phyloP scores from a whole-genome alignment of 495 filamentous ascomycete species.

The Neurospora cerealis region DNA sequence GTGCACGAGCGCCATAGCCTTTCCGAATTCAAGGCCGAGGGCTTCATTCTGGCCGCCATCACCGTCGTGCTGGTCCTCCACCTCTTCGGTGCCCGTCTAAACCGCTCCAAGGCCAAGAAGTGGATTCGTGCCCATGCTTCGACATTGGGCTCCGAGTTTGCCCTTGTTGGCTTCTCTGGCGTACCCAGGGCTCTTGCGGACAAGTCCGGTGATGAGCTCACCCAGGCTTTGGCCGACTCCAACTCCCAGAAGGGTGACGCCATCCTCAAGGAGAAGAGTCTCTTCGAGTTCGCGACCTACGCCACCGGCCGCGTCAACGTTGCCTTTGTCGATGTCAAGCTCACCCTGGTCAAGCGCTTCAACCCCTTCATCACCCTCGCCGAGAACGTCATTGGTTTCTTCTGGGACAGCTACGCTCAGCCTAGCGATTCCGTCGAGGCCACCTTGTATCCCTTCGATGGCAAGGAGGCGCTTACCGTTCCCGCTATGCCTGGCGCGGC shows the following conservation, averaged over 20 bases:
- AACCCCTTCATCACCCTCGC: conserved; percentile 68
- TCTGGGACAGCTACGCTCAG: conserved; percentile 59
- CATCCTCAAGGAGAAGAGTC: conserved; percentile 69
- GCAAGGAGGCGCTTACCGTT: conserved; percentile 67
- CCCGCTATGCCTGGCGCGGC: conserved; percentile 47
- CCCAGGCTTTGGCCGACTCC: conserved; percentile 18
- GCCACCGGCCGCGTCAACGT: conserved; percentile 92
- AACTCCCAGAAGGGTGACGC: conserved; percentile 40
- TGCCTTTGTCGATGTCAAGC: conserved; percentile 75
- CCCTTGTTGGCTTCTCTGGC: conserved; percentile 71
- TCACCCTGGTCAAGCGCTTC: conserved; percentile 79
- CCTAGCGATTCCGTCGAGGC: conserved; percentile 66
- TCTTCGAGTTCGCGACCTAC: conserved; percentile 77
- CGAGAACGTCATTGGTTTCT: conserved; percentile 60
- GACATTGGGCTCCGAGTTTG: conserved; percentile 69
- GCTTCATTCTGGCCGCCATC: conserved; percentile 67
- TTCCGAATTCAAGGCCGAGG: conserved; percentile 78
- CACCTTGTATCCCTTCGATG: conserved; percentile 78
- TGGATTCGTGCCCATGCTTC: conserved; percentile 73
- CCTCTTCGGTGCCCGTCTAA: conserved; percentile 70
- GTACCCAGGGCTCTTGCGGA: conserved; percentile 25
- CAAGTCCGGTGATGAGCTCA: conserved; percentile 31
- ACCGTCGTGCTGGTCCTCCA: conserved; percentile 66
- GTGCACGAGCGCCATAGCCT: conserved; percentile 80
- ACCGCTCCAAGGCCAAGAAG: conserved; percentile 65